phyloP scores from a whole-genome alignment of 257 asterid species.

The Craterostigma plantagineum region DNA sequence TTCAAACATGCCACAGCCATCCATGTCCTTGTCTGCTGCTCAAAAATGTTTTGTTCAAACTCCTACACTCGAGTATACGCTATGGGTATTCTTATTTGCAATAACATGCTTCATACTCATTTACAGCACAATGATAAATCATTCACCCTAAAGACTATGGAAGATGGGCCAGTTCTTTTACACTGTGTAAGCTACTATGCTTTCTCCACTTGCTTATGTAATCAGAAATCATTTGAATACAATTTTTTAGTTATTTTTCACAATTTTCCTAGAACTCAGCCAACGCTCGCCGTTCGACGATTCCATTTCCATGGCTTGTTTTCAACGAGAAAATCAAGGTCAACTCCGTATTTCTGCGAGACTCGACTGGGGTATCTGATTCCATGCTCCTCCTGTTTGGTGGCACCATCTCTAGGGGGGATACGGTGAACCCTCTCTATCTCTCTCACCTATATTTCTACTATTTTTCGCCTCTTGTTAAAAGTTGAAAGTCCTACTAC shows the following conservation, averaged over 20 bases:
- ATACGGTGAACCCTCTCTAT: conserved; percentile 24
- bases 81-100: conserved; percentile 3
- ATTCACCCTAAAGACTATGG: conserved; percentile 87
- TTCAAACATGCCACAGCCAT: background rate
- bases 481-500: too few species aligned
- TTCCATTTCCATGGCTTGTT: conserved; percentile 91
- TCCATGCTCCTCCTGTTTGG: conserved; percentile 83
- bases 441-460: background rate
- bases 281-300: conserved; percentile 50
- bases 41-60: background rate
- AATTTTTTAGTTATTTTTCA: conserved; percentile 6
- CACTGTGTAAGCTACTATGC: conserved; percentile 80
- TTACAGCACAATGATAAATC: conserved; percentile 80
- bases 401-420: conserved; percentile 58
- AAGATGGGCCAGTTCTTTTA: conserved; percentile 72
- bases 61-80: too few species aligned
- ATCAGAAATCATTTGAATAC: conserved; percentile 5
- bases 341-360: conserved; percentile 78
- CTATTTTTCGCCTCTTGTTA: too few species aligned
- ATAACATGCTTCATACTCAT: conserved; percentile 11
- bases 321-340: conserved; percentile 89
- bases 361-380: conserved; percentile 83
- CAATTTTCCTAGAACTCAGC: conserved; percentile 47
- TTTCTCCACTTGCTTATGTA: conserved; percentile 9
- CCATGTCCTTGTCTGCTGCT: background rate